These are phyloP conservation scores for Rubus parviflorus DNA, from an alignment of 306 rosid species.

Conservation along the genomic window DNA sequence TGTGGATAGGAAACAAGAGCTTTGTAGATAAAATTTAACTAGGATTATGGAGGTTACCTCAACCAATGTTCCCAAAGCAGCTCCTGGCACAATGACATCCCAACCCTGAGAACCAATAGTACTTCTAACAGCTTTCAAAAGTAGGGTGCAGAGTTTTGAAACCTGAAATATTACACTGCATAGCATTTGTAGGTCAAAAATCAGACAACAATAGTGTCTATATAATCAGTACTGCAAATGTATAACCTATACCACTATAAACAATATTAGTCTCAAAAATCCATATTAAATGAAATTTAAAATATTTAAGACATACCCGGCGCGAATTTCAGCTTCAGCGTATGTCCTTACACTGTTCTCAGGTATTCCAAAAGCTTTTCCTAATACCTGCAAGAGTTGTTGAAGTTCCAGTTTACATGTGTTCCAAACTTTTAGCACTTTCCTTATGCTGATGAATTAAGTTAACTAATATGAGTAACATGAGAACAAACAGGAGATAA, in stretches of 20 bases:
- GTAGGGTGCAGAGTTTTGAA: conserved; percentile 84
- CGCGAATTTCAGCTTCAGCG: conserved; percentile 95
- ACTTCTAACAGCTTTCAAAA: conserved; percentile 81
- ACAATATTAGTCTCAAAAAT: conserved; percentile 19
- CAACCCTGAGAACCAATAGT: conserved; percentile 90
- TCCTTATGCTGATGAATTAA: not conserved
- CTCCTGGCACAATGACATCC: conserved; percentile 97
- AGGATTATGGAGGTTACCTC: conserved; percentile 51
- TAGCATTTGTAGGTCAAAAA: conserved; percentile 26
- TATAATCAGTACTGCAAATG: conserved; percentile 14
- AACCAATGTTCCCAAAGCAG: conserved; percentile 72
- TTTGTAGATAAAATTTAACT: not conserved
- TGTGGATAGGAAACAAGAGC: too few relatives aligned
- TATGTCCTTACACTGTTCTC: conserved; percentile 83
- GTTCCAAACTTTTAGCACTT: not conserved
- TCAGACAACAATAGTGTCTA: conserved; percentile 29
- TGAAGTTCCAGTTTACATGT: not conserved
- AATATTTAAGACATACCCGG: conserved; percentile 56
- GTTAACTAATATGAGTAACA: not conserved
- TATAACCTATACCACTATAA: conserved; percentile 15
- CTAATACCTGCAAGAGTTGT: conserved; percentile 59
- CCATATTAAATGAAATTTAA: not conserved
- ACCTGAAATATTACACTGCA: conserved; percentile 93
- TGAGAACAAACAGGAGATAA: not conserved
- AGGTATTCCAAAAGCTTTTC: conserved; percentile 87